phyloP scores from a whole-genome alignment of 2,329 filamentous ascomycete species.

The Aspergillus quadricinctus region DNA sequence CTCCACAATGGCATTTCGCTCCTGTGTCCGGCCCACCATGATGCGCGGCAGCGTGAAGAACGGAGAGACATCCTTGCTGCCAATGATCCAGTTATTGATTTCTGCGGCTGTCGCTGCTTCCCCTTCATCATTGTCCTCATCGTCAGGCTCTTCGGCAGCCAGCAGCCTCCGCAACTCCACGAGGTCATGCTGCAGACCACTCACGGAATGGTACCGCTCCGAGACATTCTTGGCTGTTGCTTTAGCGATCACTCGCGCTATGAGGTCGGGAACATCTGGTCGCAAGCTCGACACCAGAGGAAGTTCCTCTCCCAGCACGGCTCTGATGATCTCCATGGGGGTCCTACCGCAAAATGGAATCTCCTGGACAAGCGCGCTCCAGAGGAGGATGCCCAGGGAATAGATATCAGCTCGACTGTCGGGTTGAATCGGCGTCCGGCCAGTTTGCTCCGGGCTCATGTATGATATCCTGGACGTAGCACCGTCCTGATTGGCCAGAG shows the following conservation, averaged over 20 bases:
- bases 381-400: conserved; percentile 83
- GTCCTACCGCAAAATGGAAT: conserved; percentile 74
- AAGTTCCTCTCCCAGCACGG: conserved; percentile 74
- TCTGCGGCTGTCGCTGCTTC: conserved; percentile 71
- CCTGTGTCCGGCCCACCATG: conserved; percentile 65
- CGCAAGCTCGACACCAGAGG: conserved; percentile 71
- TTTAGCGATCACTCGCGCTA: conserved; percentile 80
- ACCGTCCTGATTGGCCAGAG: conserved; percentile 74
- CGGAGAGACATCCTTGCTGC: conserved; percentile 80
- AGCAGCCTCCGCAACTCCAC: too few relatives aligned
- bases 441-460: conserved; percentile 92
- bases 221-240: conserved; percentile 86
- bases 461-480: conserved; percentile 86
- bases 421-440: conserved; percentile 84
- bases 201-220: conserved; percentile 85
- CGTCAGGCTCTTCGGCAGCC: too few relatives aligned
- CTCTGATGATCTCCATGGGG: conserved; percentile 87
- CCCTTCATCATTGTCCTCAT: conserved; percentile 46
- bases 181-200: conserved; percentile 37
- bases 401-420: conserved; percentile 93
- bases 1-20: too few relatives aligned
- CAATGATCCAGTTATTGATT: conserved; percentile 70
- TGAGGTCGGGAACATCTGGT: conserved; percentile 76
- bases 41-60: conserved; percentile 80
- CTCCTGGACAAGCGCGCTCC: conserved; percentile 74